Evolutionary conservation across 116 monocot species (phyloP).

Genomic region (Trichopus zeylanicus): DNA sequence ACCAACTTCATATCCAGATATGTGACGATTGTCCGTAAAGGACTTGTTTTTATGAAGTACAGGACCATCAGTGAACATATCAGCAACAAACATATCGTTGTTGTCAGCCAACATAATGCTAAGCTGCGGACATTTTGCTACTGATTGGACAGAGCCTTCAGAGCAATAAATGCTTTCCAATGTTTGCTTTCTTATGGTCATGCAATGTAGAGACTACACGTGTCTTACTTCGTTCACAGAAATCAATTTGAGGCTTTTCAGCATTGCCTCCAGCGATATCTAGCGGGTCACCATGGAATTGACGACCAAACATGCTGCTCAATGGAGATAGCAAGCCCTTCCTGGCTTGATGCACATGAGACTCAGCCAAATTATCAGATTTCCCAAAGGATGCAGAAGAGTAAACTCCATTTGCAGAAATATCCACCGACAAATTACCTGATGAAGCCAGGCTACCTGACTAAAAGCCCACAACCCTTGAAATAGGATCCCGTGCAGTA

Average conservation of each 20-base stretch:
- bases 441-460: constrained; percentile 21
- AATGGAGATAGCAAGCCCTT: constrained; percentile 75
- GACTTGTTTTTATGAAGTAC: constrained; percentile 35
- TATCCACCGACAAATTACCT: not conserved
- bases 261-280: constrained; percentile 30
- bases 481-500: constrained; percentile 26
- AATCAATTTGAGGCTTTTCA: constrained; percentile 9
- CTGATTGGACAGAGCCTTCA: constrained; percentile 10
- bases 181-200: constrained; percentile 57
- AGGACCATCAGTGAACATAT: constrained; percentile 62
- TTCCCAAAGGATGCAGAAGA: constrained; percentile 14
- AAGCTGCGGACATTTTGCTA: constrained; percentile 12
- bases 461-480: constrained; percentile 82
- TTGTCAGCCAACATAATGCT: constrained; percentile 5
- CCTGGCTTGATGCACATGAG: constrained; percentile 36
- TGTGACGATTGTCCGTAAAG: constrained; percentile 10
- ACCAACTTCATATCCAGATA: constrained; percentile 6
- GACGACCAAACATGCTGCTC: constrained; percentile 31
- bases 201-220: constrained; percentile 10
- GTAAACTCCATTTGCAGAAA: constrained; percentile 1
- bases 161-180: constrained; percentile 16
- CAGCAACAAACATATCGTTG: constrained; percentile 12
- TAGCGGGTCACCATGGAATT: constrained; percentile 52
- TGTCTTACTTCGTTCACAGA: constrained; percentile 13
- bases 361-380: constrained; percentile 13